Percentiles rank a stretch among this genome's conserved stretches.
phyloP scores from a whole-genome alignment of 2,329 filamentous ascomycete genomes.

The Phoma herbarum region DNA sequence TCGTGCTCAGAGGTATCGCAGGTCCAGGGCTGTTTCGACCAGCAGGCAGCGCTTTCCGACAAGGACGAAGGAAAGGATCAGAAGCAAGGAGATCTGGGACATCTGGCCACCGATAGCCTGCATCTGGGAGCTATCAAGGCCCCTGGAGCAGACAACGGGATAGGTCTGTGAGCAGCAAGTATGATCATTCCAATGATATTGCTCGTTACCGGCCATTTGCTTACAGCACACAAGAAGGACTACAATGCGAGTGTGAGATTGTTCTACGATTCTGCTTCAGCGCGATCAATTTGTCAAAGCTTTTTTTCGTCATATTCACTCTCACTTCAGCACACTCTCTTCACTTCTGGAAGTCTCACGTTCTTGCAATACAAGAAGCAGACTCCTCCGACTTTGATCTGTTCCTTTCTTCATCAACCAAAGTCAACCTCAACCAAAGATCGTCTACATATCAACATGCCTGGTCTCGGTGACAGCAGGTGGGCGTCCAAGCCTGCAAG shows the following conservation, averaged over 20 bases:
- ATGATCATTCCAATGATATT: neutral
- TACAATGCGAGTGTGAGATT: neutral
- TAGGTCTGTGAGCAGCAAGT: neutral
- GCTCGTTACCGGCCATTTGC: neutral
- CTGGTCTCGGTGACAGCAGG: neutral
- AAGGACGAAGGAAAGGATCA: neutral
- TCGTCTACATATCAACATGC: neutral
- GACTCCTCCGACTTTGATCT: too few relatives aligned
- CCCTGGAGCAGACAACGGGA: conserved; percentile 4
- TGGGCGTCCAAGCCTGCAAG: neutral
- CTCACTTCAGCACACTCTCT: neutral
- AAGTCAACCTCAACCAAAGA: neutral
- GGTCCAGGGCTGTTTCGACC: conserved; percentile 12
- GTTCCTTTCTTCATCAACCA: neutral
- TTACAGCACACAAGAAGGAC: neutral
- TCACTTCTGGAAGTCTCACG: neutral
- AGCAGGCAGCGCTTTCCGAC: neutral
- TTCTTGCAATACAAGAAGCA: neutral
- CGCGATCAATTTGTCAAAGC: neutral
- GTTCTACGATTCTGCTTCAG: neutral
- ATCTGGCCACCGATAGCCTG: conserved; percentile 5
- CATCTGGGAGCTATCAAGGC: conserved; percentile 15
- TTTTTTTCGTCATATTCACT: neutral
- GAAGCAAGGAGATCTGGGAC: neutral
- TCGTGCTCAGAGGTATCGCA: conserved; percentile 14